Evolutionary conservation across 495 filamentous ascomycete species (phyloP).

Genomic region (Hyaloscypha finlandica): DNA sequence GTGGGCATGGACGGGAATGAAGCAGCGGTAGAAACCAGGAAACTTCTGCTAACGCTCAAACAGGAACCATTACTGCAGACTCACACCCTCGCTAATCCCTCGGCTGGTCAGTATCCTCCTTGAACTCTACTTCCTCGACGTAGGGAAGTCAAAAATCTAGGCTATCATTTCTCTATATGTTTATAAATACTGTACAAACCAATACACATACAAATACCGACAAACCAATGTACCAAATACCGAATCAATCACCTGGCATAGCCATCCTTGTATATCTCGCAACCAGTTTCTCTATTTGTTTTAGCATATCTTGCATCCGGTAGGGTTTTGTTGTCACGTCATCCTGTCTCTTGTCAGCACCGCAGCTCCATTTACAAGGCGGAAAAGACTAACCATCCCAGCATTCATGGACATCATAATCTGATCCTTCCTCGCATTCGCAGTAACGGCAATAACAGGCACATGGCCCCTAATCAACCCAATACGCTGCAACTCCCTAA

Average conservation of each 20-base stretch:
- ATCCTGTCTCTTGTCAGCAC: slow-evolving; percentile 50
- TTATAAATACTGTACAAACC: not conserved
- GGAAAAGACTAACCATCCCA: slow-evolving; percentile 58
- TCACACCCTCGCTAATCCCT: slow-evolving; percentile 20
- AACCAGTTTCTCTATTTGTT: slow-evolving; percentile 56
- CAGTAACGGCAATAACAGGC: slow-evolving; percentile 79
- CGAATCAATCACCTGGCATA: not conserved
- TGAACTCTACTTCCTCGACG: slow-evolving; percentile 30
- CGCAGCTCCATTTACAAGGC: slow-evolving; percentile 39
- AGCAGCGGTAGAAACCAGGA: too few relatives aligned
- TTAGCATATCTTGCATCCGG: slow-evolving; percentile 66
- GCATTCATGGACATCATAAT: slow-evolving; percentile 51
- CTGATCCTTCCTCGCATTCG: slow-evolving; percentile 74
- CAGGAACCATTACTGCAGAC: slow-evolving; percentile 28
- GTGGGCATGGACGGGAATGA: too few relatives aligned
- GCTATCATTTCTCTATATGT: not conserved
- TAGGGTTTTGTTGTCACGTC: slow-evolving; percentile 86
- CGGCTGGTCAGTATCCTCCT: slow-evolving; percentile 25
- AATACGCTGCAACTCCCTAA: slow-evolving; percentile 61
- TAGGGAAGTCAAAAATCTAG: slow-evolving; percentile 7
- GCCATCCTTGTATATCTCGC: slow-evolving; percentile 5
- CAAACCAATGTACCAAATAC: too few relatives aligned
- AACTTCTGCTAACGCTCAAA: slow-evolving; percentile 6
- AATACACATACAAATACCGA: not conserved
- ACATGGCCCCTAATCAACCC: slow-evolving; percentile 60